phyloP scores from a whole-genome alignment of 441 rosid species.

The Populus hybrid region DNA sequence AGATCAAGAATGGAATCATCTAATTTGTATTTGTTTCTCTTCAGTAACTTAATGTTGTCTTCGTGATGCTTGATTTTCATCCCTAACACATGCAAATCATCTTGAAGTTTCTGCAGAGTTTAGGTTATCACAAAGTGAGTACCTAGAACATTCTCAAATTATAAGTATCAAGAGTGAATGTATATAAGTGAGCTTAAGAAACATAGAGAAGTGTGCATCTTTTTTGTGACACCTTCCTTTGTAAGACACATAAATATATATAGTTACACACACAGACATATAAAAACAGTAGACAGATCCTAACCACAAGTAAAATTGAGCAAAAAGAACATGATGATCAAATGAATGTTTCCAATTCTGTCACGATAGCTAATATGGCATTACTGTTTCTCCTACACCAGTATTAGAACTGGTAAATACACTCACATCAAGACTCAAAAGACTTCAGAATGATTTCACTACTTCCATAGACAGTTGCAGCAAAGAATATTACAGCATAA shows the following conservation, averaged over 20 bases:
- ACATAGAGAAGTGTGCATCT: neutral
- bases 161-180: too few relatives aligned
- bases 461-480: neutral
- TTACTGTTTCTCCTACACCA: neutral
- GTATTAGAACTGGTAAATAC: neutral
- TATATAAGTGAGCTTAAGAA: too few relatives aligned
- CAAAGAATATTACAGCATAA: constrained; percentile 13
- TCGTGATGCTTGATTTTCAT: constrained; percentile 67
- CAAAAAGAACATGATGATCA: neutral
- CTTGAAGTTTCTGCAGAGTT: too few relatives aligned
- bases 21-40: constrained; percentile 45
- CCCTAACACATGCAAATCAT: constrained; percentile 59
- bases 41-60: constrained; percentile 46
- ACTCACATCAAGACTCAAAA: neutral
- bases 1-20: constrained; percentile 57
- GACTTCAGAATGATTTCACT: neutral
- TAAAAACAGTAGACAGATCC: neutral
- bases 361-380: neutral
- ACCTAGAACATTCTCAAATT: too few relatives aligned
- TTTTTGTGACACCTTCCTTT: neutral
- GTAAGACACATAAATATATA: neutral
- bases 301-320: neutral
- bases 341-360: neutral
- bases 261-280: neutral
- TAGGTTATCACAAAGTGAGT: too few relatives aligned